phyloP scores from a whole-genome alignment of 371 early-diverging fungal species.

The Entomophthora muscae region DNA sequence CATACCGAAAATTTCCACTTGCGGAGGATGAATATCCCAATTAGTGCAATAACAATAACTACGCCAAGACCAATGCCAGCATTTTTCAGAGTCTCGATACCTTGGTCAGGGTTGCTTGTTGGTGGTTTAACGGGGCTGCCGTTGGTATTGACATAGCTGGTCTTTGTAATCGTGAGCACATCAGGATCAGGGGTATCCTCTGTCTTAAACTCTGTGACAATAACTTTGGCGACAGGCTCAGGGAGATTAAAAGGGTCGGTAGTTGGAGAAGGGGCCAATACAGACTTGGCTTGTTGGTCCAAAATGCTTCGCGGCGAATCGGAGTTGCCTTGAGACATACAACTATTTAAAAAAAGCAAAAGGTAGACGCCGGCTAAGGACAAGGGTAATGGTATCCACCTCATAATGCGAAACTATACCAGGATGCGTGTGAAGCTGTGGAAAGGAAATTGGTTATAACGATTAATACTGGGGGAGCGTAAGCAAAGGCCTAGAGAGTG shows the following conservation, averaged over 20 bases:
- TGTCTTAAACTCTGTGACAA: not conserved
- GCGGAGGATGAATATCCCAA: slow-evolving; percentile 19
- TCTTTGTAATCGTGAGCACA: not conserved
- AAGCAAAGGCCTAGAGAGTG: no score
- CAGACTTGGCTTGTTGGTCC: not conserved
- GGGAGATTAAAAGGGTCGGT: not conserved
- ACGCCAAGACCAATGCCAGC: slow-evolving; percentile 13
- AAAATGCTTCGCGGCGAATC: not conserved
- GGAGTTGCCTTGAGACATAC: not conserved
- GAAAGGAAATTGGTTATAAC: no score
- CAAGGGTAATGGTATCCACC: not conserved
- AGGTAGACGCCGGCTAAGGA: not conserved
- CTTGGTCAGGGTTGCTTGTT: not conserved
- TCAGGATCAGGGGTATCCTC: not conserved
- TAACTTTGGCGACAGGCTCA: not conserved
- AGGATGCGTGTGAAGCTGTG: no score
- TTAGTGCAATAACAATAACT: slow-evolving; percentile 10
- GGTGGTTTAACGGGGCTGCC: not conserved
- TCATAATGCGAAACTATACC: no score
- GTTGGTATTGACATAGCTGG: not conserved
- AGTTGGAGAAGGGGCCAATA: not conserved
- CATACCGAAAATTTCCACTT: slow-evolving; percentile 20
- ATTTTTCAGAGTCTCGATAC: not conserved
- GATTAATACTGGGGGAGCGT: no score
- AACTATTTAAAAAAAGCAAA: not conserved